These are phyloP conservation scores for Tetrahymena thermophila DNA, from an alignment of 73 alveolate species.

Conservation along the genomic window DNA sequence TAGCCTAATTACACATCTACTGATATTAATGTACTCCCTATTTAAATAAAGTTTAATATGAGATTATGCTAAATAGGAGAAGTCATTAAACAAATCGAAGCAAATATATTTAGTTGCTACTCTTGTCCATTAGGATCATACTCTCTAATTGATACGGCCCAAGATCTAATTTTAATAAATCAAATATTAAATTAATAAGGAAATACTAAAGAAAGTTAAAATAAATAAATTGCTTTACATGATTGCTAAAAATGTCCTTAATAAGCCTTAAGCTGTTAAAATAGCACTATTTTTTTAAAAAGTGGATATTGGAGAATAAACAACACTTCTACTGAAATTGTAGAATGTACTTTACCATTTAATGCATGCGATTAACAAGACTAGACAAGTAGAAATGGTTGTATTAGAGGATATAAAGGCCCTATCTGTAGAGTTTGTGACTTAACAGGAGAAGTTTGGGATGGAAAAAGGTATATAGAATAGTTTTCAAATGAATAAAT, in stretches of 20 bases:
- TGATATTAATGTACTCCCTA: neutral
- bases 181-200: no score
- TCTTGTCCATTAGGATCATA: neutral
- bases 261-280: neutral
- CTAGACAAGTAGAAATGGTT: neutral
- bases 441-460: neutral
- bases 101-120: neutral
- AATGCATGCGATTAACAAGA: neutral
- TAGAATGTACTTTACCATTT: neutral
- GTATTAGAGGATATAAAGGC: neutral
- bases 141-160: neutral
- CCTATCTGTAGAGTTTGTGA: neutral
- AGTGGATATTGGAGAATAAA: neutral
- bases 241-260: neutral
- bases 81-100: neutral
- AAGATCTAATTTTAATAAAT: neutral
- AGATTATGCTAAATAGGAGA: neutral
- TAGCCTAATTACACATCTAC: neutral
- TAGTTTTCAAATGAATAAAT: neutral
- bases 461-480: neutral
- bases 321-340: neutral
- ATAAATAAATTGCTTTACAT: neutral
- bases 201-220: no score
- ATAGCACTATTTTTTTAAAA: neutral
- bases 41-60: neutral